A percentile compares a stretch with the other conserved stretches of the same genome.
phyloP scores from a whole-genome alignment of 345 rosid genomes.

The Anastatica hierochuntica region DNA sequence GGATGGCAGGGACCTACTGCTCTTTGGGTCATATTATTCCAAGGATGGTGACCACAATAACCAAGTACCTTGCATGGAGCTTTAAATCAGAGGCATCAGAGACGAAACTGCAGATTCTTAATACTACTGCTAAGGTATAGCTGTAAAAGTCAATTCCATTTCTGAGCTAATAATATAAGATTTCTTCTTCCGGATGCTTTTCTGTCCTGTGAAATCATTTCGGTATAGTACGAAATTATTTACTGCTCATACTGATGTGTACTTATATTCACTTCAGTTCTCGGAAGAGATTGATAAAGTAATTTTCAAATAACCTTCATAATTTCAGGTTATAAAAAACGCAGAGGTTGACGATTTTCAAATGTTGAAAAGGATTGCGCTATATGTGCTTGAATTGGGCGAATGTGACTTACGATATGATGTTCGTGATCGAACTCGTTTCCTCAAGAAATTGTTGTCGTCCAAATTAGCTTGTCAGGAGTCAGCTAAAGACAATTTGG shows the following conservation, averaged over 20 bases:
- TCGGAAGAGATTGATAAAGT: conserved; percentile 4
- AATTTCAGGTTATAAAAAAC: conserved; percentile 44
- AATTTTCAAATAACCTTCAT: conserved; percentile 9
- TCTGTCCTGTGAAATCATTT: too few relatives aligned
- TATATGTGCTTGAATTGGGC: conserved; percentile 81
- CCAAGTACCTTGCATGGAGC: conserved; percentile 84
- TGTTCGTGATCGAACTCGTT: conserved; percentile 86
- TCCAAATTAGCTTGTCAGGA: conserved; percentile 31
- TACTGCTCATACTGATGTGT: too few relatives aligned
- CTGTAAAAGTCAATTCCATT: not conserved
- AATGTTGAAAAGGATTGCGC: conserved; percentile 38
- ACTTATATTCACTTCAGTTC: not conserved
- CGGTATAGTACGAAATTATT: too few relatives aligned
- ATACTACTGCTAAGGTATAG: conserved; percentile 60
- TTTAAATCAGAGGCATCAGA: conserved; percentile 75
- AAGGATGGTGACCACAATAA: conserved; percentile 58
- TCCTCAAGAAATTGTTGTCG: conserved; percentile 48
- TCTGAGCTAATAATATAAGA: too few relatives aligned
- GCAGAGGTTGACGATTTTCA: conserved; percentile 44
- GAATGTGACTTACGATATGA: conserved; percentile 77
- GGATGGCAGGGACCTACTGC: conserved; percentile 90
- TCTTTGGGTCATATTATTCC: conserved; percentile 67
- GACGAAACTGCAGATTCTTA: conserved; percentile 89
- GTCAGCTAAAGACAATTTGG: conserved; percentile 31
- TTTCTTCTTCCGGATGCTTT: too few relatives aligned